Evolutionary conservation across 2,329 filamentous ascomycete genomes (phyloP).

Genomic region (Paecilomyces sp.): DNA sequence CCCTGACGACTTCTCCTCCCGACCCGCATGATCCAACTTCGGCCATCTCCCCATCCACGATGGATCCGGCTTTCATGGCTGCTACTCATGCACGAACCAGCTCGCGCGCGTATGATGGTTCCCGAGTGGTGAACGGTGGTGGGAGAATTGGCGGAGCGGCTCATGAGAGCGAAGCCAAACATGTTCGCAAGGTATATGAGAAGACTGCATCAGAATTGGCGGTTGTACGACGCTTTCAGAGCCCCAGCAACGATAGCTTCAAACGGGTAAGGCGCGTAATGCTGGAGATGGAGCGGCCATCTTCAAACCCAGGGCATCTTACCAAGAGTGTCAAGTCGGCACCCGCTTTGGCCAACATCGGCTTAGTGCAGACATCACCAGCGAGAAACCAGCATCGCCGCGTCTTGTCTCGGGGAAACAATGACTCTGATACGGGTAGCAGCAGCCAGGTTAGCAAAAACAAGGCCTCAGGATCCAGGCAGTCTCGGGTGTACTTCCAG

Average conservation of each 20-base stretch:
- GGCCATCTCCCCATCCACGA: conserved; percentile 23
- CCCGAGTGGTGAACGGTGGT: conserved; percentile 22
- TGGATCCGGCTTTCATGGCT: conserved; percentile 28
- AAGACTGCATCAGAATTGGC: conserved; percentile 35
- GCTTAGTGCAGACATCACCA: conserved; percentile 16
- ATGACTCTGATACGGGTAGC: conserved; percentile 8
- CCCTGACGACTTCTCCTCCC: conserved; percentile 37
- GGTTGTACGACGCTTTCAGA: conserved; percentile 40
- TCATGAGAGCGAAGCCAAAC: conserved; percentile 31
- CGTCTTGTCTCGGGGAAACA: conserved; percentile 1
- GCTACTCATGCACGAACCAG: conserved; percentile 22
- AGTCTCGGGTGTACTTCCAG: conserved; percentile 23
- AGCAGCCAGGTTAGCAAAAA: conserved; percentile 15
- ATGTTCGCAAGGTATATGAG: conserved; percentile 38
- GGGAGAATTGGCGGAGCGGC: conserved; percentile 17
- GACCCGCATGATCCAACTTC: conserved; percentile 28
- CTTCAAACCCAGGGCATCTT: conserved; percentile 8
- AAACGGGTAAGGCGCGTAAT: conserved; percentile 25
- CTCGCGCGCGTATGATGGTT: conserved; percentile 20
- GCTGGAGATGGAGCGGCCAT: conserved; percentile 12
- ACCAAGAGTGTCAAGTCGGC: conserved; percentile 28
- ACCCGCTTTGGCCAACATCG: conserved; percentile 18
- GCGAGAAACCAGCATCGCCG: conserved; percentile 13
- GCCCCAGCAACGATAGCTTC: conserved; percentile 37
- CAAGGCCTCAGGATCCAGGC: conserved; percentile 15